A percentile compares a stretch with the other conserved stretches of the same genome.
Conservation (phyloP, 2,329 filamentous ascomycete genomes). For the Stemphylium lycopersici region DNA sequence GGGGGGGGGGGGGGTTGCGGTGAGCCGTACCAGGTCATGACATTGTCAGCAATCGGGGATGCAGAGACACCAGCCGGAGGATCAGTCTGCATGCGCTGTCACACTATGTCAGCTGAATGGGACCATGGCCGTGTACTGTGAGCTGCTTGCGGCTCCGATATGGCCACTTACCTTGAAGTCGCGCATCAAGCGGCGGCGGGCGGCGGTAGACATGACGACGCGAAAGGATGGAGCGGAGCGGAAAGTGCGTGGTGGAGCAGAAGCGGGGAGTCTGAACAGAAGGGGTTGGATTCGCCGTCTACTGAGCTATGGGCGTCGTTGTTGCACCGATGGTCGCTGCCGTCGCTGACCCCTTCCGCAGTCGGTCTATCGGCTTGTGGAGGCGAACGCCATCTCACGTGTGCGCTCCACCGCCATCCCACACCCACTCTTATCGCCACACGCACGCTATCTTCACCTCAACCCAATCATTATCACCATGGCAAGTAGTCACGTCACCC, state of each 20-base stretch:
- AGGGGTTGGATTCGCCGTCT: not conserved
- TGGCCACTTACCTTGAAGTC: conserved; percentile 86
- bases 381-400: conserved; percentile 25
- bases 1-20: conserved; percentile 17
- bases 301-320: conserved; percentile 4
- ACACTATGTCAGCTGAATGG: conserved; percentile 16
- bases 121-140: not conserved
- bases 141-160: conserved; percentile 7
- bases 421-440: not conserved
- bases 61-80: conserved; percentile 96
- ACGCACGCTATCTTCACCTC: not conserved
- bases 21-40: conserved; percentile 83
- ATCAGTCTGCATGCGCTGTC: conserved; percentile 97
- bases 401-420: conserved; percentile 9
- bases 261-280: not conserved
- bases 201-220: conserved; percentile 80
- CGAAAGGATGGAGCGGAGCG: not conserved
- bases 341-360: conserved; percentile 10
- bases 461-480: too few relatives aligned
- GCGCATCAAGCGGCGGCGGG: conserved; percentile 94
- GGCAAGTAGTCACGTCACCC: too few relatives aligned
- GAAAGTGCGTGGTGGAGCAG: not conserved
- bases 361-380: conserved; percentile 10
- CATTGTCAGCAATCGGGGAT: conserved; percentile 93
- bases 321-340: conserved; percentile 14